Conservation (phyloP, 495 filamentous ascomycete genomes). For the Aspergillus funiculosus region DNA sequence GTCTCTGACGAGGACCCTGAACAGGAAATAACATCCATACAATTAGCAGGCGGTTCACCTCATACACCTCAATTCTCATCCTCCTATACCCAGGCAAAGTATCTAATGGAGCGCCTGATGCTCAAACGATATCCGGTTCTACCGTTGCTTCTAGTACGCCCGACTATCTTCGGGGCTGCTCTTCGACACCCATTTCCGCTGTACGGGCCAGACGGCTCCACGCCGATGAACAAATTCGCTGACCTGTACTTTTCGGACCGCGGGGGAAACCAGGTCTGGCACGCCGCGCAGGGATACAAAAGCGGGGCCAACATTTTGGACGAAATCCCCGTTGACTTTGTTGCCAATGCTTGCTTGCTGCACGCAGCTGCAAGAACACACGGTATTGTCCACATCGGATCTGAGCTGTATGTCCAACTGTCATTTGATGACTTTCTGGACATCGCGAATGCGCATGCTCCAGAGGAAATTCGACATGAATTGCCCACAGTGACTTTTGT, state of each 20-base stretch:
- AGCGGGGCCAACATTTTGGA: constrained; percentile 33
- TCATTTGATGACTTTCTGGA: constrained; percentile 30
- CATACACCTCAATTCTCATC: constrained; percentile 27
- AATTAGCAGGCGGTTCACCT: constrained; percentile 18
- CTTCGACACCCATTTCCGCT: constrained; percentile 34
- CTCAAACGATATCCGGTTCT: constrained; percentile 25
- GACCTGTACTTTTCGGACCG: constrained; percentile 25
- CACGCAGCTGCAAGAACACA: constrained; percentile 32
- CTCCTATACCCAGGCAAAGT: constrained; percentile 36
- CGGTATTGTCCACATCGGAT: constrained; percentile 32
- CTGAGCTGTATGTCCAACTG: constrained; percentile 27
- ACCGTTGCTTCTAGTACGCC: constrained; percentile 34
- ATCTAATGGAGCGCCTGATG: constrained; percentile 36
- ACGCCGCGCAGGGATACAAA: constrained; percentile 28
- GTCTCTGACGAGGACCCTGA: constrained; percentile 28
- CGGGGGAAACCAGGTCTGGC: constrained; percentile 29
- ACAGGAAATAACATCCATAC: constrained; percentile 29
- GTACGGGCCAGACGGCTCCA: constrained; percentile 33
- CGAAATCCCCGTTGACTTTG: constrained; percentile 39
- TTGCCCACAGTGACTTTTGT: constrained; percentile 29
- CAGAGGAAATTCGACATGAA: constrained; percentile 18
- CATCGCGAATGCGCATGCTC: constrained; percentile 17
- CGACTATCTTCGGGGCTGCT: constrained; percentile 39
- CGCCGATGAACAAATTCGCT: constrained; percentile 34
- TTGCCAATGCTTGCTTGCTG: constrained; percentile 36